Percentiles rank a stretch among this genome's conserved stretches.
Evolutionary conservation across 768 basidiomycete genomes (phyloP).

Genomic region (Phaffia australis): DNA sequence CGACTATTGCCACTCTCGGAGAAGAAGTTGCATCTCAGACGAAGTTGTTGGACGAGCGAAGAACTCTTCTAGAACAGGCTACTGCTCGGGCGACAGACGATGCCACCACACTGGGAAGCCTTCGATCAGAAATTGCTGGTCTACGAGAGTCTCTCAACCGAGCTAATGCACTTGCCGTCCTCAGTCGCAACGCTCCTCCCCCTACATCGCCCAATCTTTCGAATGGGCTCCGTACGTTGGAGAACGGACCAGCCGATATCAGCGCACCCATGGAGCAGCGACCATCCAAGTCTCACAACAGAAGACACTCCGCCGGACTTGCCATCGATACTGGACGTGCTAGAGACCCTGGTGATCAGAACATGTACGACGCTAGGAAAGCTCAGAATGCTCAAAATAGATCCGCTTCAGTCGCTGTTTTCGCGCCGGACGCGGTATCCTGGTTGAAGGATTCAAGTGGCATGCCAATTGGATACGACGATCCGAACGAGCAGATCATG

Average conservation of each 20-base stretch:
- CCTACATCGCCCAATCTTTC: constrained; percentile 66
- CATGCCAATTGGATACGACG: constrained; percentile 54
- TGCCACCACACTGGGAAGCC: constrained; percentile 67
- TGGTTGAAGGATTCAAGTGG: constrained; percentile 34
- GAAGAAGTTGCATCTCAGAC: constrained; percentile 65
- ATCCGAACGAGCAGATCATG: constrained; percentile 91
- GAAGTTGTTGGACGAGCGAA: constrained; percentile 61
- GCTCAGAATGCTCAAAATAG: constrained; percentile 62
- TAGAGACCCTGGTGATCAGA: constrained; percentile 62
- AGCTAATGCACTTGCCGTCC: constrained; percentile 78
- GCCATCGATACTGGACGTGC: constrained; percentile 18
- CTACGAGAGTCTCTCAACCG: constrained; percentile 92
- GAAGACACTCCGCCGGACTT: constrained; percentile 32
- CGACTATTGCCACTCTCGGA: constrained; percentile 65
- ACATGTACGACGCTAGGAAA: constrained; percentile 62
- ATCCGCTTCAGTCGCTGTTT: constrained; percentile 70
- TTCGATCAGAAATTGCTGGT: constrained; percentile 84
- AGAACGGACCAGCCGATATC: constrained; percentile 41
- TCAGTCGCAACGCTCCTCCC: constrained; percentile 67
- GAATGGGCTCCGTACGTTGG: constrained; percentile 53
- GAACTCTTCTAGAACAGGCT: constrained; percentile 52
- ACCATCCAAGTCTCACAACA: constrained; percentile 2
- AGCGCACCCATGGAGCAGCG: background rate
- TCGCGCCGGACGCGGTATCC: constrained; percentile 24
- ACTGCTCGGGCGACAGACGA: constrained; percentile 59